Evolutionary conservation across 1,139 yeast genomes (phyloP), one percentile per base, ranked within the genome.

Genomic region (Hemisphaericaspora xylofermentans): DNA sequence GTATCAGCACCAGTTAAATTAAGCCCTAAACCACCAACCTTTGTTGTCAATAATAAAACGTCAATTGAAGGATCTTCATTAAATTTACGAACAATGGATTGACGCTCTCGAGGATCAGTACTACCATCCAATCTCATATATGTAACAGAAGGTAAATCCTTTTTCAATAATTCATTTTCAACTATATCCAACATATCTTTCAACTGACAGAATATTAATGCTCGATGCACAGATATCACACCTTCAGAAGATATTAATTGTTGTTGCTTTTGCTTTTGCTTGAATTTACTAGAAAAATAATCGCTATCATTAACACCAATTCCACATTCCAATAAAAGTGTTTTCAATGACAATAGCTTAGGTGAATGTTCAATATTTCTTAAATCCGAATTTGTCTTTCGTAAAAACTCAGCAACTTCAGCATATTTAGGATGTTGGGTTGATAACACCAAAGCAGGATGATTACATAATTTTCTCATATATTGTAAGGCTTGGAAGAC

Each of bases 1-100:
- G 98, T 94, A 60, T 94, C 99, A 0, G 98, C 98, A 48, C 99
- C 98, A 0, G 99, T 94, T 61, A 94, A 74, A 60, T 94, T 94
- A 57, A 94, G 80, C 10, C 99, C 99, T 46, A 94, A 75, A 18
- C 99, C 99, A 60, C 99, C 99, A 35, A 94, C 99, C 62, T 93
- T 95, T 0, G 99, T 94, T 0, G 98, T 94, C 53, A 94, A 71
- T 35, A 94, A 70, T 42, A 94, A 66, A 21, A 94, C 89, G 64
- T 94, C 99, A 53, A 94, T 94, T 0, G 98, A 89, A 1, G 98
- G 98, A 61, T 94, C 99, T 48, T 84, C 91, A 54, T 94, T 94
- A 65, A 93, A 94, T 56, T 88, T 84, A 41, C 88, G 81, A 5
- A 94, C 99, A 53, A 94, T 86, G 30, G 84, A 82, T 59, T 93